Percentiles rank a stretch among this genome's conserved stretches.
phyloP scores from a whole-genome alignment of 768 basidiomycete species.

The Mycena capillaripes region DNA sequence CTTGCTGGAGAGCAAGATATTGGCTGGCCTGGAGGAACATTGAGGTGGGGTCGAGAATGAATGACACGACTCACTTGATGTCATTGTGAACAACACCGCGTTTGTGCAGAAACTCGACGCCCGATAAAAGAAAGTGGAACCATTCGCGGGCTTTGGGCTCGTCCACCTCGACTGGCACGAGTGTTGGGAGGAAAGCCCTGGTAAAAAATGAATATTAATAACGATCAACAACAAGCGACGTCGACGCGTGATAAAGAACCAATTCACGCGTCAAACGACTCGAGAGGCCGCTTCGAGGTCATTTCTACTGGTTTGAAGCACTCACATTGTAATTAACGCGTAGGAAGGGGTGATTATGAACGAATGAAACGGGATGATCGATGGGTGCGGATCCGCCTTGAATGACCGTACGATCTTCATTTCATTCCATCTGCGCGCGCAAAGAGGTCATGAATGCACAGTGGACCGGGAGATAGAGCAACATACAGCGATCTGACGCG shows the following conservation, averaged over 20 bases:
- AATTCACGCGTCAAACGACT: constrained; percentile 23
- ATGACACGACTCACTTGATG: constrained; percentile 76
- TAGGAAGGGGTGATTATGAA: constrained; percentile 95
- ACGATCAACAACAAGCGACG: constrained; percentile 5
- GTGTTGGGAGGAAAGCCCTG: constrained; percentile 90
- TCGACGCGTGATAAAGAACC: constrained; percentile 18
- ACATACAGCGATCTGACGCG: constrained; percentile 89
- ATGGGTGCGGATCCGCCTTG: constrained; percentile 89
- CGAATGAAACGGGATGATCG: constrained; percentile 92
- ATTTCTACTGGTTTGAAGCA: constrained; percentile 32
- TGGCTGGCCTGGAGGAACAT: constrained; percentile 77
- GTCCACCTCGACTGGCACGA: constrained; percentile 90
- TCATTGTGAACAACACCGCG: constrained; percentile 93
- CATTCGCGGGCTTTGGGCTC: constrained; percentile 84
- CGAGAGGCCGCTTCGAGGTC: constrained; percentile 19
- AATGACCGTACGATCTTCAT: constrained; percentile 95
- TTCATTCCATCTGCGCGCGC: constrained; percentile 86
- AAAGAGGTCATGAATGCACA: constrained; percentile 13
- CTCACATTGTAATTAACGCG: constrained; percentile 93
- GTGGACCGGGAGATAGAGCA: background rate
- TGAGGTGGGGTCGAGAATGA: constrained; percentile 11
- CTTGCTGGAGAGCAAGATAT: constrained; percentile 86
- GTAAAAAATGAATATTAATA: constrained; percentile 12
- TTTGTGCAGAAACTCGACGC: constrained; percentile 85
- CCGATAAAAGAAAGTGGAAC: constrained; percentile 87